Evolutionary conservation across 176 grass and related monocot species (phyloP).

Genomic region (Avena eriantha): DNA sequence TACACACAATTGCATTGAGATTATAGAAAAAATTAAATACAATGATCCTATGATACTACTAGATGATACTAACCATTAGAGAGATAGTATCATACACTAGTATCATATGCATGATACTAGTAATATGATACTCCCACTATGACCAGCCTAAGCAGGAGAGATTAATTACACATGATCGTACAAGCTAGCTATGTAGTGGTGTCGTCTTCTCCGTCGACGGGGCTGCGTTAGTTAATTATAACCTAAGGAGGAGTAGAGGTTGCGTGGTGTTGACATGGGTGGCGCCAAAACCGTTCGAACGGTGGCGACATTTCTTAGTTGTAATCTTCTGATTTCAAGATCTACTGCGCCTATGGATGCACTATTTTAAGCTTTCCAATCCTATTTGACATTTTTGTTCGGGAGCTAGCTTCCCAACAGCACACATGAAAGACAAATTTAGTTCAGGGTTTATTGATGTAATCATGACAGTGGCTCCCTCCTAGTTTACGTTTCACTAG

Average conservation of each 20-base stretch:
- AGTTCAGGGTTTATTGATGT: neutral
- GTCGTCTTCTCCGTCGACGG: constrained; percentile 26
- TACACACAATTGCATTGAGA: too few relatives aligned
- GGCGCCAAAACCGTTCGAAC: constrained; percentile 10
- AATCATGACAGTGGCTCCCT: neutral
- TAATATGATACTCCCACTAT: too few relatives aligned
- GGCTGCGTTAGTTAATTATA: neutral
- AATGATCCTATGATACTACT: too few relatives aligned
- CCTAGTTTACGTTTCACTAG: neutral
- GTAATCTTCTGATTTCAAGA: constrained; percentile 15
- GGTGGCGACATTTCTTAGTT: constrained; percentile 20
- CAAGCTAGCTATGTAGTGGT: constrained; percentile 6
- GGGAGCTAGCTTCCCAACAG: constrained; percentile 6
- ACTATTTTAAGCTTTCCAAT: neutral
- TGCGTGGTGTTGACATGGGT: constrained; percentile 21
- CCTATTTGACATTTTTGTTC: constrained; percentile 32
- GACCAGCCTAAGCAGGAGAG: neutral
- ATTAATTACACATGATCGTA: neutral
- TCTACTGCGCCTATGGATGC: neutral
- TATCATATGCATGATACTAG: too few relatives aligned
- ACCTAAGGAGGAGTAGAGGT: neutral
- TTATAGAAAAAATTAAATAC: too few relatives aligned
- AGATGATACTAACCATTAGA: too few relatives aligned
- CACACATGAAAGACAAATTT: constrained; percentile 27
- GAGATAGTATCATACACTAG: too few relatives aligned